Base-by-base conservation (phyloP, 129 eudicot genomes). In the Erigeron canadensis region DNA sequence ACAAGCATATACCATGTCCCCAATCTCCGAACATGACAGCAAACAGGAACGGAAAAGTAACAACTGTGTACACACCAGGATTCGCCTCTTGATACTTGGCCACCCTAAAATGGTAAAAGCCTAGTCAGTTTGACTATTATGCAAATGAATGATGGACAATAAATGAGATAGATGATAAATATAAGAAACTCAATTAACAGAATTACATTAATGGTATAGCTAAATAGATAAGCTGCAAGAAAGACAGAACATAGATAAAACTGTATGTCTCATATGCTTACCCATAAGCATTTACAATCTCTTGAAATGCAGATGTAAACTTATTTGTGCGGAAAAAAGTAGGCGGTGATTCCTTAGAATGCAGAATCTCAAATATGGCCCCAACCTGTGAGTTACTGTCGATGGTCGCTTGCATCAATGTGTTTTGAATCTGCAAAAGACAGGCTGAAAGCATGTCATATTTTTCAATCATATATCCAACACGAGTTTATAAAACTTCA, bases 11-110 rank as follows among this genome's bases (percentile, higher is more conserved):
- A 5, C 97, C 97, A 81, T 91, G 97, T 45, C 97, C 97, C 97
- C 97, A 91, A 82, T 91, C 97, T 77, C 97, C 97, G 84, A 91
- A 91, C 97, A 91, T 91, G 45, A 91, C 91, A 65, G 97, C 97
- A 86, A 91, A 91, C 42, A 91, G 80, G 80, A 91, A 91, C 1
- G 97, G 97, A 77, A 91, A 91, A 18, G 96, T 91, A 62, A 91
- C 82, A 69, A 88, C 79, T 18, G 94, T 88, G 89, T 59, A 88
- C 13, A 91, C 94, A 53, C 85, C 92, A 39, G 97, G 97, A 70
- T 91, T 91, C 70, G 94, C 97, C 81, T 91, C 97, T 76, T 88
- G 96, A 73, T 91, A 91, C 86, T 91, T 91, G 55, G 97, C 97
- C 72, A 91, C 94, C 78, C 97, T 91, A 73, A 77, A 78, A 22